Base-by-base conservation (phyloP, 2,329 filamentous ascomycete species). In the Fusarium nodosum region DNA sequence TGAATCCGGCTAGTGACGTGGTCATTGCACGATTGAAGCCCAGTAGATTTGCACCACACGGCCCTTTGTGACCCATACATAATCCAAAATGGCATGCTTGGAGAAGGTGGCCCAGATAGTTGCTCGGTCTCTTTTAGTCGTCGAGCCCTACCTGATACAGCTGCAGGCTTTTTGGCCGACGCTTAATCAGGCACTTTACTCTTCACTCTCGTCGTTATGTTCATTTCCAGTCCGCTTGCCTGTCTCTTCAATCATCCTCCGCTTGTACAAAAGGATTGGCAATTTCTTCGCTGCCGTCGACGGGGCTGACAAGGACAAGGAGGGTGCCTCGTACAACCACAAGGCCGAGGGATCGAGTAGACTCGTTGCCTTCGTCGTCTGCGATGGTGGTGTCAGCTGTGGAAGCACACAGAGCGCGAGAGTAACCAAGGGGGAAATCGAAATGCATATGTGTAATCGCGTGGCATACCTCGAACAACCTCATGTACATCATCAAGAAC, bases 401-500 rank as follows among this genome's bases (percentile, higher is more conserved):
- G 13, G 22, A 2, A 30, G 28, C 48, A 26, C 26, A 11, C 13
- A 20, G n/a, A 33, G 30, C 9, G 36, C 6, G 24, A n/a, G 15
- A 39, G 24, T 7, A 34, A 39, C 22, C 3, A 5, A 18, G 22
- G 42, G 34, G 20, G 13, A 28, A 22, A 20, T 15, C n/a, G 36
- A 16, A 16, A n/a, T 16, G 12, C 41, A 33, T 45, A 36, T 31
- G 24, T 44, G 18, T 51, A 24, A 24, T 12, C 36, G 41, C 9
- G 45, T 51, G 46, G 56, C 86, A 67, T 82, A 97, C 95, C 95
- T 84, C 91, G 88, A 81, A 97, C 90, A 48, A 91, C 87, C 80
- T 99, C 96, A 79, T 96, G 90, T 54, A 97, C 95, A 73, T 98
- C 93, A 77, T 98, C 96, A 59, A 99, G 85, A 28, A 99, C 96